Base-by-base conservation (phyloP, 2,329 filamentous ascomycete genomes). In the Trichoderma sp. region DNA sequence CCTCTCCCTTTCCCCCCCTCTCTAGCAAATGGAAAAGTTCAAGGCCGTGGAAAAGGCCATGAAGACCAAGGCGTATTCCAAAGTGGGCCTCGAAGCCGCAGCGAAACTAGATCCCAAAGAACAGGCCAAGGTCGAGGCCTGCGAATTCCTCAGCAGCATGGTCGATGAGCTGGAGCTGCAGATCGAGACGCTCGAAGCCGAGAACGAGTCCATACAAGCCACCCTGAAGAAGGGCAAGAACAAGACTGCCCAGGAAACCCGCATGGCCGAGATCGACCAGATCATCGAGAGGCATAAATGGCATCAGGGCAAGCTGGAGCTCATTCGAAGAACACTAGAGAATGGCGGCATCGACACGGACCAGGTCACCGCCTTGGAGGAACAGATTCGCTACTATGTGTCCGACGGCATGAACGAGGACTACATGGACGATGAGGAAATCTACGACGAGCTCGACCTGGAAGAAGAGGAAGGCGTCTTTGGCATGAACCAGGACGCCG, bases 11-110 rank as follows among this genome's bases (percentile, higher is more conserved):
- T 9, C 30, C 50, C 51, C 51, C 21, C 28, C 26, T 41, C 34
- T 72, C 77, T 80, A 95, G 92, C 90, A 94, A 91, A 99, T 99
- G 95, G 95, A 99, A 81, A 93, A 92, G 74, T 99, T 99, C 86
- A 99, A 99, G 82, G 94, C 93, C n/a, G 95, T 99, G 61, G 95
- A 99, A 79, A 99, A 99, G 83, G 95, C 97, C 74, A 98, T 99
- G 95, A 99, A 99, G 84, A 99, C 95, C 65, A 99, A 99, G 79
- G 95, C 95, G 67, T 99, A 97, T 80, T 98, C 95, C 68, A 98
- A 99, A 83, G 95, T 98, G 79, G 95, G 95, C 51, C 81, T 99
- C 69, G 95, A 92, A 69, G 91, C 94, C 60, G 92, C 93, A 28
- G 89, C 92, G 58, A 96, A 96, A 78, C 85, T 98, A 69, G 95